Percentiles rank a stretch among this genome's conserved stretches.
Evolutionary conservation across 352 stramenopile species (phyloP).

Genomic region (Globisporangium recalcitrans): DNA sequence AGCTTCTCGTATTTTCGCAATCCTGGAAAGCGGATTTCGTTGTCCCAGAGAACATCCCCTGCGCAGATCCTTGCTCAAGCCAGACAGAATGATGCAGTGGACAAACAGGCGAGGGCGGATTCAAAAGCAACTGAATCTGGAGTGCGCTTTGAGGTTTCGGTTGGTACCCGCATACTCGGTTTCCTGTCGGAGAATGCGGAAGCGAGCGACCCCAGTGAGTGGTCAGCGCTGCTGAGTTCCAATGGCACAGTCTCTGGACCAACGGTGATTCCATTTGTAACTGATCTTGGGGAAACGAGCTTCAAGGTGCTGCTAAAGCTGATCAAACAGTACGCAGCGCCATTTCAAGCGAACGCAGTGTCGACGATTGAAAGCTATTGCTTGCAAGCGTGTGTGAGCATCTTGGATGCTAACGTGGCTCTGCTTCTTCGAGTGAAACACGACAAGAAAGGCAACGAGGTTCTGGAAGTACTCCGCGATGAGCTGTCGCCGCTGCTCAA

Average conservation of each 20-base stretch:
- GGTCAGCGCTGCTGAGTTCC: not conserved
- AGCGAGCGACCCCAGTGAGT: slow-evolving; percentile 19
- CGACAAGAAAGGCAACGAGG: slow-evolving; percentile 11
- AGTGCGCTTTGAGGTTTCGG: slow-evolving; percentile 11
- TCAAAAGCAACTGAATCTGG: not conserved
- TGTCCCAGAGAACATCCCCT: slow-evolving; percentile 24
- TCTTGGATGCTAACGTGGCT: slow-evolving; percentile 36
- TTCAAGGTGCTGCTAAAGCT: slow-evolving; percentile 32
- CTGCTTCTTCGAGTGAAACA: slow-evolving; percentile 20
- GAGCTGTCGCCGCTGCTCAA: slow-evolving; percentile 28
- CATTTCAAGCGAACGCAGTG: slow-evolving; percentile 24
- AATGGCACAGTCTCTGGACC: not conserved
- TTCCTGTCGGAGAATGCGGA: slow-evolving; percentile 40
- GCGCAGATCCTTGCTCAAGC: slow-evolving; percentile 7
- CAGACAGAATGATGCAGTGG: not conserved
- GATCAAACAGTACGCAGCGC: slow-evolving; percentile 24
- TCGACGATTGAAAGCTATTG: slow-evolving; percentile 23
- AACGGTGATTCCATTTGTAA: slow-evolving; percentile 33
- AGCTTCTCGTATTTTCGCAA: slow-evolving; percentile 37
- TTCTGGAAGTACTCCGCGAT: slow-evolving; percentile 21
- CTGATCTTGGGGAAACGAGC: slow-evolving; percentile 31
- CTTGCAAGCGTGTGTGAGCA: slow-evolving; percentile 38
- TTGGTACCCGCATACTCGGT: slow-evolving; percentile 26
- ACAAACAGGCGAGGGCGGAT: not conserved
- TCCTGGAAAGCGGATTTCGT: slow-evolving; percentile 32